A percentile compares a stretch with the other conserved stretches of the same genome.
Evolutionary conservation across 2,329 filamentous ascomycete species (phyloP).

Genomic region (Calonectria naviculata): DNA sequence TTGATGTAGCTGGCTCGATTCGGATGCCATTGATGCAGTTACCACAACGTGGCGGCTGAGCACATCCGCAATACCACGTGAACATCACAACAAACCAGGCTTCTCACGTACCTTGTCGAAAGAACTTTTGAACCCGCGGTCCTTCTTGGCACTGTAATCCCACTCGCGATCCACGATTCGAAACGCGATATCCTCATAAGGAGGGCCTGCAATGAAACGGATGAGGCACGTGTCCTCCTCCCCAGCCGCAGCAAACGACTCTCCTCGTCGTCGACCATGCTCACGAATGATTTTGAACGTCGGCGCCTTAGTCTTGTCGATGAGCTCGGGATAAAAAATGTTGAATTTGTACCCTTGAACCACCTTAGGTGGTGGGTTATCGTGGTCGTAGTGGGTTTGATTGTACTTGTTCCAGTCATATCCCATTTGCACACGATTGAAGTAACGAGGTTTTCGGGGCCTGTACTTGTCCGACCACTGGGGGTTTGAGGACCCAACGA

Average conservation of each 20-base stretch:
- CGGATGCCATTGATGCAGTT: constrained; percentile 17
- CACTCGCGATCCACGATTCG: constrained; percentile 98
- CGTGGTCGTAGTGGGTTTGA: constrained; percentile 98
- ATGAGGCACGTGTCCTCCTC: constrained; percentile 98
- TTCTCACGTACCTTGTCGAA: constrained; percentile 87
- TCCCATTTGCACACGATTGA: constrained; percentile 98
- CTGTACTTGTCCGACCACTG: constrained; percentile 88
- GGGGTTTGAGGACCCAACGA: constrained; percentile 69
- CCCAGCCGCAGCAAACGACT: constrained; percentile 92
- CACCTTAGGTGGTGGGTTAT: constrained; percentile 97
- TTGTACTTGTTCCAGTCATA: constrained; percentile 99
- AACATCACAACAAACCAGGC: constrained; percentile 24
- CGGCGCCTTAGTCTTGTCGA: constrained; percentile 93
- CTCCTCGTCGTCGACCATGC: constrained; percentile 86
- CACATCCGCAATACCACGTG: constrained; percentile 25
- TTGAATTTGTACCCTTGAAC: constrained; percentile 99
- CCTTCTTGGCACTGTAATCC: constrained; percentile 97
- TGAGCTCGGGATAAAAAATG: constrained; percentile 97
- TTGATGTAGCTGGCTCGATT: constrained; percentile 22
- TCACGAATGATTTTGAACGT: constrained; percentile 97
- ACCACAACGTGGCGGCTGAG: constrained; percentile 15
- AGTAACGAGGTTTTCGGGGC: constrained; percentile 93
- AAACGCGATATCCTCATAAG: constrained; percentile 97
- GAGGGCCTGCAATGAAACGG: constrained; percentile 92
- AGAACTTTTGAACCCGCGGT: constrained; percentile 93